Conservation (phyloP, 495 filamentous ascomycete genomes). For the Chlorociboria aeruginascens region DNA sequence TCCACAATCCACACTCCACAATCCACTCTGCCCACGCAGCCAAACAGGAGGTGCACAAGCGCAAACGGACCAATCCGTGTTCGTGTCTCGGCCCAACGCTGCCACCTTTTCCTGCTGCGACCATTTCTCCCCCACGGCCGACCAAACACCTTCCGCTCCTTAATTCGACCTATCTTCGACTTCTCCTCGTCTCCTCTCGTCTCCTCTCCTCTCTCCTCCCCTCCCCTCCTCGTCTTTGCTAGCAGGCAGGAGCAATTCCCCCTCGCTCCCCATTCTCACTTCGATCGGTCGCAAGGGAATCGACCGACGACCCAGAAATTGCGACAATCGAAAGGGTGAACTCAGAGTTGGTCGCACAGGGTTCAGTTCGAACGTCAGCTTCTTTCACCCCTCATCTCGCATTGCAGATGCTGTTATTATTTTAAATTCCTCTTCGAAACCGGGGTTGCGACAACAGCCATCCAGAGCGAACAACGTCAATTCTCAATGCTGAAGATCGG, state of each 20-base stretch:
- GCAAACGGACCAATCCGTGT: conserved; percentile 17
- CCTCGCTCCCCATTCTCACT: too few relatives aligned
- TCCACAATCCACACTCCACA: not conserved
- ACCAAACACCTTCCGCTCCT: too few relatives aligned
- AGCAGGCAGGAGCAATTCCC: too few relatives aligned
- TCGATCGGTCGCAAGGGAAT: too few relatives aligned
- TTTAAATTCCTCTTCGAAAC: not conserved
- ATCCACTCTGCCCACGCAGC: conserved; percentile 19
- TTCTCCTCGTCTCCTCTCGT: too few relatives aligned
- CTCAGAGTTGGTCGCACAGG: too few relatives aligned
- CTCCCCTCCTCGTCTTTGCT: too few relatives aligned
- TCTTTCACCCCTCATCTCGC: not conserved
- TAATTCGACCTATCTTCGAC: too few relatives aligned
- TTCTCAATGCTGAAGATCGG: not conserved
- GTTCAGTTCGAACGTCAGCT: not conserved
- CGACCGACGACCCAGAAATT: too few relatives aligned
- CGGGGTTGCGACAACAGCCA: not conserved
- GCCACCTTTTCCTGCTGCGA: not conserved
- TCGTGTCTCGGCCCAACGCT: conserved; percentile 1
- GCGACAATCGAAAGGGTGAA: too few relatives aligned
- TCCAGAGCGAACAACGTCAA: not conserved
- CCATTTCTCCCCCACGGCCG: not conserved
- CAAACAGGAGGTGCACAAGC: conserved; percentile 34
- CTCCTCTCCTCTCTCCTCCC: too few relatives aligned
- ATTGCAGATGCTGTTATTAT: not conserved